phyloP scores from a whole-genome alignment of 2,329 filamentous ascomycete genomes.

The Zymoseptoria tritici region DNA sequence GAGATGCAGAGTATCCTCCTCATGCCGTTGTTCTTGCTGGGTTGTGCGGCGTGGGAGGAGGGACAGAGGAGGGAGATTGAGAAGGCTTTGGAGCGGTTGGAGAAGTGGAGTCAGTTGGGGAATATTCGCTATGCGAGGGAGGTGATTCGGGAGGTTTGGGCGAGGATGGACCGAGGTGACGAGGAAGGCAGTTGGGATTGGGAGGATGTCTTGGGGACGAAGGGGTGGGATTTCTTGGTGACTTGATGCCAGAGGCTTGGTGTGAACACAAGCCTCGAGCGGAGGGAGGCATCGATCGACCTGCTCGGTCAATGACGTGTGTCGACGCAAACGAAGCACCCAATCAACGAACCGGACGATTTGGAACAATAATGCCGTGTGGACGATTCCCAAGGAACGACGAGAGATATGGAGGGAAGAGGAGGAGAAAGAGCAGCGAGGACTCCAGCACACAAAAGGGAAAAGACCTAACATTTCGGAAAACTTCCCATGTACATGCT shows the following conservation, averaged over 20 bases:
- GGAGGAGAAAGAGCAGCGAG: too few relatives aligned
- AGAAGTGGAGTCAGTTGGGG: slow-evolving; percentile 49
- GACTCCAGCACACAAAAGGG: too few relatives aligned
- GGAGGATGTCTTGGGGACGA: slow-evolving; percentile 52
- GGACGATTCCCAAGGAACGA: too few relatives aligned
- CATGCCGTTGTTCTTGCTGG: slow-evolving; percentile 55
- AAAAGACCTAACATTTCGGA: too few relatives aligned
- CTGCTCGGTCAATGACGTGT: too few relatives aligned
- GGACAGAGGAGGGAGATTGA: slow-evolving; percentile 50
- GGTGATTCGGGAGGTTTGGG: slow-evolving; percentile 52
- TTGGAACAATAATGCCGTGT: too few relatives aligned
- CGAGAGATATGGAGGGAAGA: too few relatives aligned
- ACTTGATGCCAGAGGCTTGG: slow-evolving; percentile 35
- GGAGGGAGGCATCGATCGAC: too few relatives aligned
- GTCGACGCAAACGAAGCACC: too few relatives aligned
- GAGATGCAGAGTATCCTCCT: slow-evolving; percentile 51
- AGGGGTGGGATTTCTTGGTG: slow-evolving; percentile 55
- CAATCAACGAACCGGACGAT: too few relatives aligned
- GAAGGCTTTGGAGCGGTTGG: slow-evolving; percentile 47
- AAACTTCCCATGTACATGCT: too few relatives aligned
- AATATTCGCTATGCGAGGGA: slow-evolving; percentile 51
- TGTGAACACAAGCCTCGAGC: too few relatives aligned
- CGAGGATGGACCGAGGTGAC: slow-evolving; percentile 49
- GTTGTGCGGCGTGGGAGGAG: slow-evolving; percentile 52
- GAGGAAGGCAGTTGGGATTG: slow-evolving; percentile 56